A percentile compares a stretch with the other conserved stretches of the same genome.
These are phyloP conservation scores for Omphalotus guepiniiformis DNA, from an alignment of 768 basidiomycete species.

Conservation along the genomic window DNA sequence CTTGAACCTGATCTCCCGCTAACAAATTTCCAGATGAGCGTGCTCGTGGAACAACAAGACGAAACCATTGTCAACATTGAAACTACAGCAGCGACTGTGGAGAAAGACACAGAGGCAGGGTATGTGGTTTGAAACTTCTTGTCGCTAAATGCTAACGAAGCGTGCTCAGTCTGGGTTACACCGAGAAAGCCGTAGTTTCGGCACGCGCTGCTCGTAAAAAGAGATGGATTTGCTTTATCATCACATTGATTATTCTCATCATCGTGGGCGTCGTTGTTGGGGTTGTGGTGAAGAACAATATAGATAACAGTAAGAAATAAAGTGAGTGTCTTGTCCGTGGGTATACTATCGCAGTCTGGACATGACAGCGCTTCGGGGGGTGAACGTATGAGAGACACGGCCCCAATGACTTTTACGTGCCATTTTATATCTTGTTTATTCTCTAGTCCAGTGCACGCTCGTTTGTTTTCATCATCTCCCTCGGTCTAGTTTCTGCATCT, in stretches of 20 bases:
- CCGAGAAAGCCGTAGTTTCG: constrained; percentile 80
- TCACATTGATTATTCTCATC: constrained; percentile 60
- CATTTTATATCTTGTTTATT: no score
- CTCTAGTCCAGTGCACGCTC: no score
- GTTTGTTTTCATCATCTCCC: no score
- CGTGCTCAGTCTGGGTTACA: constrained; percentile 63
- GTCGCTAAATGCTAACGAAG: constrained; percentile 8
- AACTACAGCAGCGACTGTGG: constrained; percentile 64
- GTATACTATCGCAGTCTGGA: no score
- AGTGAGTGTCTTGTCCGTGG: neutral
- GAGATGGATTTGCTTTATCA: constrained; percentile 94
- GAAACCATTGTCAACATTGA: constrained; percentile 84
- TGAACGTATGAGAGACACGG: no score
- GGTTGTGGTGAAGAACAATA: constrained; percentile 45
- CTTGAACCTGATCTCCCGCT: neutral
- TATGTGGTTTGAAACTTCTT: constrained; percentile 30
- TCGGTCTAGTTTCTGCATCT: no score
- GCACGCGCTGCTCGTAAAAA: constrained; percentile 90
- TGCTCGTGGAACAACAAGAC: constrained; percentile 92
- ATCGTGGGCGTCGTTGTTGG: constrained; percentile 62
- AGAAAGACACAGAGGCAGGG: constrained; percentile 86
- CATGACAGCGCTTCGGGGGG: no score
- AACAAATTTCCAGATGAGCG: constrained; percentile 66
- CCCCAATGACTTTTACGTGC: no score
- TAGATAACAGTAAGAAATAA: constrained; percentile 32